A percentile compares a stretch with the other conserved stretches of the same genome.
Conservation (phyloP, 1,139 yeast genomes). For the Keqinozyma sinolaborantium region DNA sequence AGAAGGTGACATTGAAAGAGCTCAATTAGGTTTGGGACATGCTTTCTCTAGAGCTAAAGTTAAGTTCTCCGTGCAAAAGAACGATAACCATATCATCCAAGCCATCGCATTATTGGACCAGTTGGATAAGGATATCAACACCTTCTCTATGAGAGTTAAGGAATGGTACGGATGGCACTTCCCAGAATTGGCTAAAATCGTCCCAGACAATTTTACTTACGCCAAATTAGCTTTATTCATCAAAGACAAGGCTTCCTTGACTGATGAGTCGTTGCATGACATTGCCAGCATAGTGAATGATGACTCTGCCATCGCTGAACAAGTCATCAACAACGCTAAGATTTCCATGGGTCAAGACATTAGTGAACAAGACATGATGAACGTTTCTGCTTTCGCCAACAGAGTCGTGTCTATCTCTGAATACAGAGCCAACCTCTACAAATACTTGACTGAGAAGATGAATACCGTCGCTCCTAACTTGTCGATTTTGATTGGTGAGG, state of each 20-base stretch:
- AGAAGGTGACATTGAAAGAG: constrained; percentile 94
- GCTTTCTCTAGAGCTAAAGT: constrained; percentile 99
- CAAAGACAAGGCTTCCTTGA: constrained; percentile 80
- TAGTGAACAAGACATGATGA: constrained; percentile 80
- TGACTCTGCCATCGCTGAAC: constrained; percentile 92
- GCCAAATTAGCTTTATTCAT: constrained; percentile 82
- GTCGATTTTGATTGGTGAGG: constrained; percentile 93
- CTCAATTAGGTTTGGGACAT: constrained; percentile 98
- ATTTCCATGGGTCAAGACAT: constrained; percentile 99
- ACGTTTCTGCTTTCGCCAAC: constrained; percentile 85
- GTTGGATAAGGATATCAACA: constrained; percentile 94
- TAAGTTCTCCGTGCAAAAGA: constrained; percentile 96
- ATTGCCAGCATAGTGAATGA: constrained; percentile 86
- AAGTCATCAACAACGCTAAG: constrained; percentile 83
- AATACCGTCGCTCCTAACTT: constrained; percentile 97
- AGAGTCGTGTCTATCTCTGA: constrained; percentile 94
- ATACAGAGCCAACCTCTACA: constrained; percentile 88
- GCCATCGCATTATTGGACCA: constrained; percentile 97
- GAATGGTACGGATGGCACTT: constrained; percentile 99
- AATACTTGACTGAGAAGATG: constrained; percentile 91
- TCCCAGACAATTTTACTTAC: constrained; percentile 85
- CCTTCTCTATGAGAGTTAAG: constrained; percentile 96
- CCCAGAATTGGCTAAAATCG: constrained; percentile 98
- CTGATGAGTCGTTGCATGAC: constrained; percentile 84
- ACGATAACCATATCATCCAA: constrained; percentile 97